Percentiles rank a stretch among this genome's conserved stretches.
Evolutionary conservation across 23 red algal genomes (phyloP).

Genomic region (Agarophyton chilense): DNA sequence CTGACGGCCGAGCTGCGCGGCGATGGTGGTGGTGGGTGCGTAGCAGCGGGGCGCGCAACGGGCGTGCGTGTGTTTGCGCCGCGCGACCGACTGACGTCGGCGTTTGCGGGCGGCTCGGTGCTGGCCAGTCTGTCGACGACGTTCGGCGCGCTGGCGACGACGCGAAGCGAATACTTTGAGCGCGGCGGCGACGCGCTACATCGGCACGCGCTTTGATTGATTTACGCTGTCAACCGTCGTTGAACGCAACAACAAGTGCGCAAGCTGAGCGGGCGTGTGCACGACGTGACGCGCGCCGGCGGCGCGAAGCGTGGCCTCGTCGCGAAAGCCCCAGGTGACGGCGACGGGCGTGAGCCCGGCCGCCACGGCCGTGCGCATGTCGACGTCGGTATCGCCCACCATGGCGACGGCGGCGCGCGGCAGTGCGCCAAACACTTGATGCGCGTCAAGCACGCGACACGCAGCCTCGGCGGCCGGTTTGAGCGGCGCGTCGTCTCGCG

Average conservation of each 20-base stretch:
- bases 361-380: conserved; percentile 45
- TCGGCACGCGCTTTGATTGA: conserved; percentile 12
- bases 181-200: conserved; percentile 39
- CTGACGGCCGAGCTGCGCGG: conserved; percentile 53
- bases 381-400: conserved; percentile 61
- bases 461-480: conserved; percentile 53
- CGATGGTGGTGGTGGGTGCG: conserved; percentile 4
- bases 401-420: no score
- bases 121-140: conserved; percentile 79
- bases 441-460: conserved; percentile 1
- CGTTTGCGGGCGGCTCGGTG: conserved; percentile 80
- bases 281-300: conserved; percentile 25
- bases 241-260: no score
- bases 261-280: not conserved
- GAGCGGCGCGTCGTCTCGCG: conserved; percentile 33
- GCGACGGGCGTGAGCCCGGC: conserved; percentile 46
- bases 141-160: conserved; percentile 79
- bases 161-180: conserved; percentile 80
- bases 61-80: conserved; percentile 84
- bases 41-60: conserved; percentile 42
- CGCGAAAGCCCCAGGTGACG: conserved; percentile 62
- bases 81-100: conserved; percentile 64
- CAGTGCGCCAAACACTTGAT: conserved; percentile 6
- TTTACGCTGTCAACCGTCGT: no score
- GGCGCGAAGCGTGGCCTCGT: not conserved